Percentiles rank a stretch among this genome's conserved stretches.
Evolutionary conservation across 345 rosid genomes (phyloP).

Genomic region (Turritis glabra): DNA sequence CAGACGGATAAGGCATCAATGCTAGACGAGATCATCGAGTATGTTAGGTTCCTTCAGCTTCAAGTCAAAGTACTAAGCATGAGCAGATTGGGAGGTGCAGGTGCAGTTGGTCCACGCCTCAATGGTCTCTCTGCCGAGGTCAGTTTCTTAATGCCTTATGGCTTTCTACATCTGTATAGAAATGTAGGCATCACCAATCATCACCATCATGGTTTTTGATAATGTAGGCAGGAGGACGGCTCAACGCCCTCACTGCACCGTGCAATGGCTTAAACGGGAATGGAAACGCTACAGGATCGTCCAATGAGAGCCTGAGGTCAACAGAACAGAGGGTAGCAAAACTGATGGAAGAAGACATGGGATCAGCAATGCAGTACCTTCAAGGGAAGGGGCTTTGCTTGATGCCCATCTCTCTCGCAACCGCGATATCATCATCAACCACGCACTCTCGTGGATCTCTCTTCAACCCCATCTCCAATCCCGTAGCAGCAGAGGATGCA

Average conservation of each 20-base stretch:
- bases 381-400: slow-evolving; percentile 97
- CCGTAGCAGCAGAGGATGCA: slow-evolving; percentile 17
- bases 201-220: not conserved
- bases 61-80: slow-evolving; percentile 99
- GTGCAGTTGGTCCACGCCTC: slow-evolving; percentile 81
- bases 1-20: slow-evolving; percentile 99
- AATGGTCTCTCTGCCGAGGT: slow-evolving; percentile 85
- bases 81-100: slow-evolving; percentile 93
- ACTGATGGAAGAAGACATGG: slow-evolving; percentile 98
- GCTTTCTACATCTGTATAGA: not conserved
- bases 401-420: slow-evolving; percentile 95
- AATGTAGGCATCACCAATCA: slow-evolving; percentile 3
- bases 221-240: slow-evolving; percentile 54
- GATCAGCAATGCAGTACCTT: slow-evolving; percentile 95
- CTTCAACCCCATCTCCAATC: slow-evolving; percentile 19
- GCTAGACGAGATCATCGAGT: slow-evolving; percentile 99
- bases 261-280: slow-evolving; percentile 41
- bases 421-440: slow-evolving; percentile 82
- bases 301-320: slow-evolving; percentile 58
- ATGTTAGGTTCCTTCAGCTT: slow-evolving; percentile 97
- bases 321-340: slow-evolving; percentile 92
- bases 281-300: slow-evolving; percentile 37
- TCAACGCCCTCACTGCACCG: slow-evolving; percentile 43
- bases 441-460: slow-evolving; percentile 53
- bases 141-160: slow-evolving; percentile 2